These are phyloP conservation scores for Melaleuca alternifolia DNA, from an alignment of 345 rosid genomes.

Conservation along the genomic window DNA sequence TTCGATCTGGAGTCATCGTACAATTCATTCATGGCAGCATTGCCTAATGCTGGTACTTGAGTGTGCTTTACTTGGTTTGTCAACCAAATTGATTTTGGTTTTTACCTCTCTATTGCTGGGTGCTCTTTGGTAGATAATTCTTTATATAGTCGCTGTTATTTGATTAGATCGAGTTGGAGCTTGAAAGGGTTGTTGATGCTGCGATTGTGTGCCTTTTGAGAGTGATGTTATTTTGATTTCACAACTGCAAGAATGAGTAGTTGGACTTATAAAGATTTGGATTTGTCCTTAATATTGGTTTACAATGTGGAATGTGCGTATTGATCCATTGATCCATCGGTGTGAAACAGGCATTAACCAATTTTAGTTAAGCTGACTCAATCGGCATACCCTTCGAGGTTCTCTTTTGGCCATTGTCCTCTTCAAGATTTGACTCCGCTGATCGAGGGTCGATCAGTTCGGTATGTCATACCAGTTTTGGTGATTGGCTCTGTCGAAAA, in stretches of 20 bases:
- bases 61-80: background rate
- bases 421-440: background rate
- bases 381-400: background rate
- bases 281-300: background rate
- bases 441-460: background rate
- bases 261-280: background rate
- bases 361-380: background rate
- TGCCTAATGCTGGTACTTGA: conserved; percentile 78
- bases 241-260: background rate
- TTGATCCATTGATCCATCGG: background rate
- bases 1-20: conserved; percentile 92
- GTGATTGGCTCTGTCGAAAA: background rate
- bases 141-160: background rate
- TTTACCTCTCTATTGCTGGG: background rate
- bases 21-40: conserved; percentile 96
- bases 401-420: background rate
- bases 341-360: background rate
- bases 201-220: background rate
- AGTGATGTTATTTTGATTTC: background rate
- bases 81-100: background rate
- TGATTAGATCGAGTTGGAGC: background rate
- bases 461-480: background rate
- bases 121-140: background rate
- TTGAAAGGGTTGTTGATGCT: background rate
- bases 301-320: background rate